Percentiles rank a stretch among this genome's conserved stretches.
These are phyloP conservation scores for Boeremia lycopersici DNA, from an alignment of 2,329 filamentous ascomycete species.

Conservation along the genomic window DNA sequence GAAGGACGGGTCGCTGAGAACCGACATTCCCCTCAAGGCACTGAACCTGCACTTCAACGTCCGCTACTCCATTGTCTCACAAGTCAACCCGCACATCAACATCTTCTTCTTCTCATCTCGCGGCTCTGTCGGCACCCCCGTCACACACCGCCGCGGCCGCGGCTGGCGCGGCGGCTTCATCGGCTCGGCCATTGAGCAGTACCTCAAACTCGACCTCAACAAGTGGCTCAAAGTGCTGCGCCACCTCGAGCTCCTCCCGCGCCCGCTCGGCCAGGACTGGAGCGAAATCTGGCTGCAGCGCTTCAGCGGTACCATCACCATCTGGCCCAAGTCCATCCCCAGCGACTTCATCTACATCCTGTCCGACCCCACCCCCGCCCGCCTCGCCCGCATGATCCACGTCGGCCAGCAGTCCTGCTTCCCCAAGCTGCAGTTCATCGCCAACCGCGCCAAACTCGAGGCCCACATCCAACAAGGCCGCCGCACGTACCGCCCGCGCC, in stretches of 20 bases:
- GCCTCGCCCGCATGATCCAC: slow-evolving; percentile 86
- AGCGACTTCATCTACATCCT: slow-evolving; percentile 88
- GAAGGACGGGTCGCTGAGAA: slow-evolving; percentile 95
- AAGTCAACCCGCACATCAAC: slow-evolving; percentile 96
- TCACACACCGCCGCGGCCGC: slow-evolving; percentile 89
- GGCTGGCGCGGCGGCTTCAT: slow-evolving; percentile 97
- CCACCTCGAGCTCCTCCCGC: slow-evolving; percentile 87
- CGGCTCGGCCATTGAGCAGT: slow-evolving; percentile 89
- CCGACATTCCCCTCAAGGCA: slow-evolving; percentile 92
- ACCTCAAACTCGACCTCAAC: slow-evolving; percentile 92
- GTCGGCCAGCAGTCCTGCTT: slow-evolving; percentile 89
- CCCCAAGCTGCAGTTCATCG: slow-evolving; percentile 88
- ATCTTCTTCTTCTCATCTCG: slow-evolving; percentile 98
- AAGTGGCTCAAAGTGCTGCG: slow-evolving; percentile 97
- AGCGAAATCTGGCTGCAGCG: slow-evolving; percentile 94
- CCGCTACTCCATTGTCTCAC: slow-evolving; percentile 88
- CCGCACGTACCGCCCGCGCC: slow-evolving; percentile 45
- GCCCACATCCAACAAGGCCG: slow-evolving; percentile 65
- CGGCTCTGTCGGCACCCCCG: slow-evolving; percentile 87
- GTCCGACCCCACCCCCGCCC: slow-evolving; percentile 75
- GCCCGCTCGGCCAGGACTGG: slow-evolving; percentile 94
- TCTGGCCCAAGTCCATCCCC: slow-evolving; percentile 83
- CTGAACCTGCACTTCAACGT: slow-evolving; percentile 98
- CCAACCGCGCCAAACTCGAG: slow-evolving; percentile 85
- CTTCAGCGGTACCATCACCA: slow-evolving; percentile 92